Base-by-base conservation (phyloP, 805 yeast species). In the Kuraishia floccosa region DNA sequence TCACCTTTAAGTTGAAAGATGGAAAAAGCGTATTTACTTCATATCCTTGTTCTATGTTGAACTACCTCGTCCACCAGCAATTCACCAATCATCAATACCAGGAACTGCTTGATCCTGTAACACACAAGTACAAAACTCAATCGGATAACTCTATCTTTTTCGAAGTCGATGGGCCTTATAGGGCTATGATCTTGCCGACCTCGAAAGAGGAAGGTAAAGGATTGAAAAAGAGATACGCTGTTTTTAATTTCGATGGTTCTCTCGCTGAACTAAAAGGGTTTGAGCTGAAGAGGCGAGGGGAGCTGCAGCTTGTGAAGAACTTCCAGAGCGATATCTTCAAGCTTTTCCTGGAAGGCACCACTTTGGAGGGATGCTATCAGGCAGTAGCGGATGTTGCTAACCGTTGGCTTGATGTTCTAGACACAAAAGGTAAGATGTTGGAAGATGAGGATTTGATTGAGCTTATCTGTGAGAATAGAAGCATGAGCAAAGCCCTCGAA, bases 131-230 rank as follows among this genome's bases (percentile, higher is more conserved):
- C 54, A 74, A 77, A 33, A 79, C 86, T 0, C 68, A 69, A 30
- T 76, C 89, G 14, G 98, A 91, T 46, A 91, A 91, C 53, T 81
- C 96, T 11, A 91, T 91, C 54, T 89, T 89, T 58, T 91, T 91
- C 43, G 99, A 91, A 51, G 96, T 93, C 13, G 99, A 91, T 60
- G 99, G 99, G 8, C 99, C 99, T 1, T 91, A 91, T 50, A 81
- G 76, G 45, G 98, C 98, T 0, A 91, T 91, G 98, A 72, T 91
- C 35, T 65, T 91, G 31, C 99, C 99, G 4, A 86, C 97, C 0
- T 89, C 97, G 0, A 84, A 85, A 40, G 98, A 91, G 50, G 97
- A 93, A 63, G 97, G 95, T 28, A 87, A 87, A 54, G 96, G 96
- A 41, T 65, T 91, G 47, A 91, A 91, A 52, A 91, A 91, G 46